Conservation (phyloP, 768 basidiomycete genomes). For the Rhizopogon vesiculosus region DNA sequence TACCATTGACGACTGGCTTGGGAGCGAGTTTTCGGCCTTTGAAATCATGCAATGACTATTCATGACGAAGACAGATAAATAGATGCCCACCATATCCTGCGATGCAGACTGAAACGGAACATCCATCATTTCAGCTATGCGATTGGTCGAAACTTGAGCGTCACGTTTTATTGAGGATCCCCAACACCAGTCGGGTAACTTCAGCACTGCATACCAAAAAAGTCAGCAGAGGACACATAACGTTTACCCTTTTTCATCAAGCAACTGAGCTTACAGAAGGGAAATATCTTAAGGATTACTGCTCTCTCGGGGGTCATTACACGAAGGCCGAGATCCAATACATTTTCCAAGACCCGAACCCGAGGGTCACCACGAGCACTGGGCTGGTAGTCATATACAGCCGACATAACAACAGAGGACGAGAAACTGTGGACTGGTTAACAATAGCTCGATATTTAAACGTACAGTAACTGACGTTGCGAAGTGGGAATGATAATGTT, state of each 20-base stretch:
- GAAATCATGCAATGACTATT: no score
- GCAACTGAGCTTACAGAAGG: conserved; percentile 9
- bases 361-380: conserved; percentile 3
- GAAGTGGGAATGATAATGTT: background rate
- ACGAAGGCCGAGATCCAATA: background rate
- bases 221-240: conserved; percentile 25
- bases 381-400: conserved; percentile 12
- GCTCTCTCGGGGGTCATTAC: conserved; percentile 4
- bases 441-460: conserved; percentile 16
- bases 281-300: conserved; percentile 3
- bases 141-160: conserved; percentile 10
- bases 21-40: no score
- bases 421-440: background rate
- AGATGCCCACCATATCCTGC: conserved; percentile 19
- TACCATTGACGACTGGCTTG: conserved; percentile 3
- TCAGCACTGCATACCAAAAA: conserved; percentile 30
- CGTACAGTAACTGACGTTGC: background rate
- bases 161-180: conserved; percentile 11
- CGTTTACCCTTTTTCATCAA: background rate
- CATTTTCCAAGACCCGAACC: conserved; percentile 4
- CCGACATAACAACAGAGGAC: conserved; percentile 4
- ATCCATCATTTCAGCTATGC: conserved; percentile 5
- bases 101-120: conserved; percentile 20
- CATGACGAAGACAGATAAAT: background rate
- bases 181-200: no score